A percentile compares a stretch with the other conserved stretches of the same genome.
These are phyloP conservation scores for Amanita rubescens DNA, from an alignment of 768 basidiomycete species.

Conservation along the genomic window DNA sequence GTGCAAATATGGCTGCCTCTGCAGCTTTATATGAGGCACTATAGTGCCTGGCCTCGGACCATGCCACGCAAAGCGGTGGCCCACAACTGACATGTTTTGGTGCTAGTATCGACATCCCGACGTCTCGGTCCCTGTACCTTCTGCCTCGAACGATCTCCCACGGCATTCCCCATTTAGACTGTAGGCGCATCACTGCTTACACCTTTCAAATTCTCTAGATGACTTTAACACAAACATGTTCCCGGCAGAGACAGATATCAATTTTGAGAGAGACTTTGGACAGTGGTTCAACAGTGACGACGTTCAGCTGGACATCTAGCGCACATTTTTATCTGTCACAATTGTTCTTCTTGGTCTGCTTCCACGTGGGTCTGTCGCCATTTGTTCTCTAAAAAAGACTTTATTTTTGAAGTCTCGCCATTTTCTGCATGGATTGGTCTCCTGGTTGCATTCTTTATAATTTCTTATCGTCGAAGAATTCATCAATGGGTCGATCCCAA, in stretches of 20 bases:
- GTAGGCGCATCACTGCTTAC: too few species aligned
- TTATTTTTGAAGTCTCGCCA: not conserved
- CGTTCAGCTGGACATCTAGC: slow-evolving; percentile 70
- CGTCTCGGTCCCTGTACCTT: too few species aligned
- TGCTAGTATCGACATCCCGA: too few species aligned
- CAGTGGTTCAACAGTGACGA: too few species aligned
- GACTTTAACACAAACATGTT: slow-evolving; percentile 35
- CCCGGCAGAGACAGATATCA: slow-evolving; percentile 33
- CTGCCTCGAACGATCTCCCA: too few species aligned
- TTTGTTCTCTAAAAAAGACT: slow-evolving; percentile 1
- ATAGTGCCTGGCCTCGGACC: too few species aligned
- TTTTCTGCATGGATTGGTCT: not conserved
- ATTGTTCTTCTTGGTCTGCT: not conserved
- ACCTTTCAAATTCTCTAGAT: slow-evolving; percentile 30
- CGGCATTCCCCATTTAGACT: too few species aligned
- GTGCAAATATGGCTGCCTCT: too few species aligned
- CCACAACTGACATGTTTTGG: too few species aligned
- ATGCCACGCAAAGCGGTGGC: too few species aligned
- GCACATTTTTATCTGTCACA: not conserved
- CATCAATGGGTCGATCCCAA: not conserved
- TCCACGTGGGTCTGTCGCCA: not conserved
- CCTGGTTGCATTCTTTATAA: not conserved
- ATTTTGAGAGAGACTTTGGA: too few species aligned
- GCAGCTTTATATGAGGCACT: too few species aligned
- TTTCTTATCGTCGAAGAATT: slow-evolving; percentile 1